phyloP scores from a whole-genome alignment of 805 yeast species.

The Ogataea nitratoaversa region DNA sequence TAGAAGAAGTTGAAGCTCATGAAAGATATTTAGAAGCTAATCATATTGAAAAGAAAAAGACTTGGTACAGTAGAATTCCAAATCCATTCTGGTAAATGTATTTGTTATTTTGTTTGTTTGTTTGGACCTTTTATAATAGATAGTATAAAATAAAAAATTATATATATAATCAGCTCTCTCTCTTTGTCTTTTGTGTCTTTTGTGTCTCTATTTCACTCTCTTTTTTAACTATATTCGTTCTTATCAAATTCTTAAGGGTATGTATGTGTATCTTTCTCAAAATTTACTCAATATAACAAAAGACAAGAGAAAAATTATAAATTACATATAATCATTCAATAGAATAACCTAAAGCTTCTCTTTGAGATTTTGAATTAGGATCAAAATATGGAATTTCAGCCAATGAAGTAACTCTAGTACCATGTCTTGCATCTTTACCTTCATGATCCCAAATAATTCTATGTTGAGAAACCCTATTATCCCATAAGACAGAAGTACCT shows the following conservation, averaged over 20 bases:
- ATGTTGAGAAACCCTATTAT: slow-evolving; percentile 43
- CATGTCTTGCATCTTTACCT: slow-evolving; percentile 43
- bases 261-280: too few relatives aligned
- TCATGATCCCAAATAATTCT: slow-evolving; percentile 41
- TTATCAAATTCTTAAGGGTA: too few relatives aligned
- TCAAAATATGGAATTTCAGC: slow-evolving; percentile 53
- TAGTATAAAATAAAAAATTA: too few relatives aligned
- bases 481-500: slow-evolving; percentile 47
- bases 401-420: slow-evolving; percentile 48
- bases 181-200: too few relatives aligned
- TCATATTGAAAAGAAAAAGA: slow-evolving; percentile 3
- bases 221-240: too few relatives aligned
- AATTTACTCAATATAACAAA: too few relatives aligned
- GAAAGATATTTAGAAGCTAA: slow-evolving; percentile 30
- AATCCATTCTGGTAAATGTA: background rate
- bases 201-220: too few relatives aligned
- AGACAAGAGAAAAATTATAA: too few relatives aligned
- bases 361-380: slow-evolving; percentile 45
- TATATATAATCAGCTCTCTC: too few relatives aligned
- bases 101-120: background rate
- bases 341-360: slow-evolving; percentile 42
- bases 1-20: slow-evolving; percentile 56
- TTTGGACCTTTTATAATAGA: background rate
- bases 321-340: slow-evolving; percentile 1
- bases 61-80: slow-evolving; percentile 10